These are phyloP conservation scores for Dryadomyces quercus-mongolicae DNA, from an alignment of 2,329 filamentous ascomycete species.

Conservation along the genomic window DNA sequence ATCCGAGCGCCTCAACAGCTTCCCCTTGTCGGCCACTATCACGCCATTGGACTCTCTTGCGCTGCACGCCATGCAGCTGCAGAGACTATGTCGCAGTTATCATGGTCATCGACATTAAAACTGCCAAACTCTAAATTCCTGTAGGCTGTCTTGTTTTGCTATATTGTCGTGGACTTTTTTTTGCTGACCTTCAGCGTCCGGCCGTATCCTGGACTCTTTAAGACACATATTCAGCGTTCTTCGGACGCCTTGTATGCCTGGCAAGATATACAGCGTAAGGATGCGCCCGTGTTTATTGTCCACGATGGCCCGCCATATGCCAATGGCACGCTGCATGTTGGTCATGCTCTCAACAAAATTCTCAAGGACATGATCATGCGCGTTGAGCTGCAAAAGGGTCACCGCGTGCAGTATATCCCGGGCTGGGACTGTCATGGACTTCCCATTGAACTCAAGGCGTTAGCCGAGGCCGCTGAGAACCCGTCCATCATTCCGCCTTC, in stretches of 20 bases:
- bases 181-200: constrained; percentile 32
- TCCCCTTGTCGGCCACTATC: too few relatives aligned
- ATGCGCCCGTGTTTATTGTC: constrained; percentile 56
- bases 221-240: constrained; percentile 58
- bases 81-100: constrained; percentile 32
- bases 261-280: constrained; percentile 52
- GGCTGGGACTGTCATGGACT: constrained; percentile 98
- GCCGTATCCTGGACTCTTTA: constrained; percentile 34
- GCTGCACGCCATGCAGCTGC: constrained; percentile 4
- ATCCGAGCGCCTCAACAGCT: not conserved
- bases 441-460: constrained; percentile 91
- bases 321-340: constrained; percentile 82
- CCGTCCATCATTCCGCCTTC: not conserved
- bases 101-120: constrained; percentile 63
- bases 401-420: constrained; percentile 67
- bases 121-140: constrained; percentile 66
- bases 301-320: constrained; percentile 97
- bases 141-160: constrained; percentile 27
- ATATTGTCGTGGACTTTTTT: not conserved
- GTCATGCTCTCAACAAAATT: constrained; percentile 94
- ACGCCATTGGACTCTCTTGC: not conserved
- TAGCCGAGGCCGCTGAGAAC: constrained; percentile 29
- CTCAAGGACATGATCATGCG: constrained; percentile 88
- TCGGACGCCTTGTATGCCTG: constrained; percentile 83
- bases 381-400: constrained; percentile 66